A percentile compares a stretch with the other conserved stretches of the same genome.
Conservation (phyloP, 805 yeast species). For the Saccharomycopsis sp. region DNA sequence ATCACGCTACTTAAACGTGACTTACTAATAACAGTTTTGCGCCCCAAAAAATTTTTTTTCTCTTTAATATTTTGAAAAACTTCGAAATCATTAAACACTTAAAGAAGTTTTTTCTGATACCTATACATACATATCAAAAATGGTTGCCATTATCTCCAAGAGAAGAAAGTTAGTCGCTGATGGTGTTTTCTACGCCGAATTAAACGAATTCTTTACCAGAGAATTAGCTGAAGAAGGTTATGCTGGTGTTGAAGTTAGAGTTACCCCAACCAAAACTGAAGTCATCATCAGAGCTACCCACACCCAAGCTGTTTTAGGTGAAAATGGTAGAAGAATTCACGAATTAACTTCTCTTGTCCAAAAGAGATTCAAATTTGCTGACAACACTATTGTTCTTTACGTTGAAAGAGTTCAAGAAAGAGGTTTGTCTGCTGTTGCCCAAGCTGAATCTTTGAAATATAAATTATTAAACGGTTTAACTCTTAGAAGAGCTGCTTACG, state of each 20-base stretch:
- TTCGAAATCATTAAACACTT: too few relatives aligned
- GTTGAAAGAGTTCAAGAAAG: slow-evolving; percentile 99
- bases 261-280: slow-evolving; percentile 96
- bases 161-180: slow-evolving; percentile 99
- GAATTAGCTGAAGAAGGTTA: slow-evolving; percentile 99
- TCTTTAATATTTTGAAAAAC: too few relatives aligned
- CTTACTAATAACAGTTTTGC: too few relatives aligned
- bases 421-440: slow-evolving; percentile 99
- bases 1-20: too few relatives aligned
- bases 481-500: slow-evolving; percentile 99
- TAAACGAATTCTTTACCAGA: slow-evolving; percentile 99
- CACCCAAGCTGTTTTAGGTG: slow-evolving; percentile 98
- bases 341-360: slow-evolving; percentile 95
- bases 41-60: too few relatives aligned
- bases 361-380: slow-evolving; percentile 96
- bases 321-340: slow-evolving; percentile 99
- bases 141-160: slow-evolving; percentile 66
- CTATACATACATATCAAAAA: too few relatives aligned
- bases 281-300: slow-evolving; percentile 98
- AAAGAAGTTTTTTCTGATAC: too few relatives aligned
- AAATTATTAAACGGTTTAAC: slow-evolving; percentile 98
- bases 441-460: slow-evolving; percentile 98
- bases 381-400: slow-evolving; percentile 86
- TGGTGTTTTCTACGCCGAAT: slow-evolving; percentile 99
- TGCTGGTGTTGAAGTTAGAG: slow-evolving; percentile 99